Percentiles rank a stretch among this genome's conserved stretches.
phyloP scores from a whole-genome alignment of 768 basidiomycete species.

The Mycena chlorophos region DNA sequence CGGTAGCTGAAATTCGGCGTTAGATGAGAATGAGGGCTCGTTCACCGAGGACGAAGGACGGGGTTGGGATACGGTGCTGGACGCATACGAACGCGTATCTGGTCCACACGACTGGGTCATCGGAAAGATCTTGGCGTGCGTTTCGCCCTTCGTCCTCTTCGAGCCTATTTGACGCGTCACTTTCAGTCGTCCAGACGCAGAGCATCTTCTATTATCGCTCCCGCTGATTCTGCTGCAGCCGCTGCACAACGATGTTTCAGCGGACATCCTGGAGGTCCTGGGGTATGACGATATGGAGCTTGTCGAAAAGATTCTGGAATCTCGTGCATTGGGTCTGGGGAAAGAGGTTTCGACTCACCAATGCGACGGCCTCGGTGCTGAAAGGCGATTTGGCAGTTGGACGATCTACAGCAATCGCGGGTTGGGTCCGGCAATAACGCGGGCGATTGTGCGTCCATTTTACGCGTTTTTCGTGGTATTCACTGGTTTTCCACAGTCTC shows the following conservation, averaged over 20 bases:
- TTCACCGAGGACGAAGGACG: constrained; percentile 3
- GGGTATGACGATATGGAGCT: constrained; percentile 86
- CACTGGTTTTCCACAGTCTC: constrained; percentile 1
- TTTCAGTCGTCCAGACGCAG: constrained; percentile 29
- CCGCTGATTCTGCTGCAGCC: constrained; percentile 45
- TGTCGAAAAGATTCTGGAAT: constrained; percentile 64
- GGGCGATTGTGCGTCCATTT: constrained; percentile 4
- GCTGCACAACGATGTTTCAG: constrained; percentile 71
- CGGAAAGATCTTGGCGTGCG: constrained; percentile 22
- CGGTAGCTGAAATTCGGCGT: neutral
- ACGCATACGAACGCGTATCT: constrained; percentile 8
- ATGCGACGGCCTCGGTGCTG: constrained; percentile 25
- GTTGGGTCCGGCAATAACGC: neutral
- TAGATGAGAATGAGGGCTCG: constrained; percentile 1
- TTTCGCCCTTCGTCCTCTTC: neutral
- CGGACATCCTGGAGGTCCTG: constrained; percentile 73
- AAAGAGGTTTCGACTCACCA: no score
- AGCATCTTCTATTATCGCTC: constrained; percentile 33
- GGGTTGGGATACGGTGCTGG: constrained; percentile 17
- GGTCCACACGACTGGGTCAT: constrained; percentile 2
- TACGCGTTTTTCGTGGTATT: neutral
- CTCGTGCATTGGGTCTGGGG: constrained; percentile 50
- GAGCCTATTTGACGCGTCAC: constrained; percentile 5
- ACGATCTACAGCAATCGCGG: constrained; percentile 5
- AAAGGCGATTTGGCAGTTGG: constrained; percentile 1